Percentiles rank a stretch among this genome's conserved stretches.
phyloP scores from a whole-genome alignment of 495 filamentous ascomycete species.

The Trypethelium eluteriae region DNA sequence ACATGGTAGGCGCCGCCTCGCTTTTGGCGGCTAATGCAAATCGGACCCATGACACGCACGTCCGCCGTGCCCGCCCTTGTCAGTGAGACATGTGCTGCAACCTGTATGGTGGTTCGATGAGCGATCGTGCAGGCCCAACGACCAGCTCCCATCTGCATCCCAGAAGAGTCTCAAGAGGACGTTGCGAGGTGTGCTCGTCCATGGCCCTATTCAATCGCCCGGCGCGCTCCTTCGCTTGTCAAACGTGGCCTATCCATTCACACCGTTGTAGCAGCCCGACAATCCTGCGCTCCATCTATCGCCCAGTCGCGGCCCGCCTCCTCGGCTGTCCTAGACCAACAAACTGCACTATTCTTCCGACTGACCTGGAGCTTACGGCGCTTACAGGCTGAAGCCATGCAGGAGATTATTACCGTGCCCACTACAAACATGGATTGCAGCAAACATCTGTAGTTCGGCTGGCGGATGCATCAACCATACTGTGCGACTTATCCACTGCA shows the following conservation, averaged over 20 bases:
- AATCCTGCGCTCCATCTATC: neutral
- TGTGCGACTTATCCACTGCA: neutral
- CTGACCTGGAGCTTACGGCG: neutral
- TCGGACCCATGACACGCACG: slow-evolving; percentile 6
- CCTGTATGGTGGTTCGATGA: slow-evolving; percentile 10
- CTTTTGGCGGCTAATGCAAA: slow-evolving; percentile 11
- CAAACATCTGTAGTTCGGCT: slow-evolving; percentile 2
- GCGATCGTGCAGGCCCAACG: neutral
- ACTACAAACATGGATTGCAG: neutral
- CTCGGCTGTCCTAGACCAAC: neutral
- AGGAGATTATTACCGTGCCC: neutral
- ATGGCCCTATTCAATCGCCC: neutral
- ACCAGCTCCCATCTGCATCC: slow-evolving; percentile 1
- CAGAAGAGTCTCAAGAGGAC: neutral
- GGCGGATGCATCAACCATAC: neutral
- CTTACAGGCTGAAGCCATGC: neutral
- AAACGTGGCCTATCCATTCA: neutral
- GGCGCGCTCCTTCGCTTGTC: neutral
- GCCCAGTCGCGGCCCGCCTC: neutral
- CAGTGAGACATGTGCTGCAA: slow-evolving; percentile 5
- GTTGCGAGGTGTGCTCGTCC: neutral
- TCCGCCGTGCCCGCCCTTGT: slow-evolving; percentile 1
- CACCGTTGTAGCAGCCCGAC: neutral
- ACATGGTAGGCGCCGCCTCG: slow-evolving; percentile 10
- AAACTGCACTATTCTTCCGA: slow-evolving; percentile 5